Percentiles rank a stretch among this genome's conserved stretches.
These are phyloP conservation scores for Sechiopsis laciniata DNA, from an alignment of 306 rosid genomes.

Conservation along the genomic window DNA sequence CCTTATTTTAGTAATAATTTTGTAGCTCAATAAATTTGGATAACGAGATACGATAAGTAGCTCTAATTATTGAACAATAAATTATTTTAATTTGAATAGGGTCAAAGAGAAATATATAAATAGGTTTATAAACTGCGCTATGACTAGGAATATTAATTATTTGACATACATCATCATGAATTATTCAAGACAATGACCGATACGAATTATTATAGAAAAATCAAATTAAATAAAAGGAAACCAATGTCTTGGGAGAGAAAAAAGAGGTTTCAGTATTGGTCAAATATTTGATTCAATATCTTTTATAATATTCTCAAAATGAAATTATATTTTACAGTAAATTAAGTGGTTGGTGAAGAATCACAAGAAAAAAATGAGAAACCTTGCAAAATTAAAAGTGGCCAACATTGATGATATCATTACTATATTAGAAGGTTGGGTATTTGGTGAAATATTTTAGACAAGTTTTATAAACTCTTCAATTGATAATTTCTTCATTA, in stretches of 20 bases:
- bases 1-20: too few species aligned
- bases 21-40: too few species aligned
- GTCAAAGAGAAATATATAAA: neutral
- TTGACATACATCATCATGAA: neutral
- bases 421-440: neutral
- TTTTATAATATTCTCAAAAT: too few species aligned
- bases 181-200: neutral
- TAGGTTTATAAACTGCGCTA: neutral
- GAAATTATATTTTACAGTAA: too few species aligned
- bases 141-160: neutral
- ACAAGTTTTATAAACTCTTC: neutral
- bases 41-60: too few species aligned
- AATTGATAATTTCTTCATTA: neutral
- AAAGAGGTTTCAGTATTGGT: neutral
- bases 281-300: neutral
- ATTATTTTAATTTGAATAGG: neutral
- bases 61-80: too few species aligned
- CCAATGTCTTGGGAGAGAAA: neutral
- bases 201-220: neutral
- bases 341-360: neutral
- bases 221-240: neutral
- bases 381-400: neutral
- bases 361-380: neutral
- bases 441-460: neutral
- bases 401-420: neutral